phyloP scores from a whole-genome alignment of 306 rosid species.

The Canavalia gladiata region DNA sequence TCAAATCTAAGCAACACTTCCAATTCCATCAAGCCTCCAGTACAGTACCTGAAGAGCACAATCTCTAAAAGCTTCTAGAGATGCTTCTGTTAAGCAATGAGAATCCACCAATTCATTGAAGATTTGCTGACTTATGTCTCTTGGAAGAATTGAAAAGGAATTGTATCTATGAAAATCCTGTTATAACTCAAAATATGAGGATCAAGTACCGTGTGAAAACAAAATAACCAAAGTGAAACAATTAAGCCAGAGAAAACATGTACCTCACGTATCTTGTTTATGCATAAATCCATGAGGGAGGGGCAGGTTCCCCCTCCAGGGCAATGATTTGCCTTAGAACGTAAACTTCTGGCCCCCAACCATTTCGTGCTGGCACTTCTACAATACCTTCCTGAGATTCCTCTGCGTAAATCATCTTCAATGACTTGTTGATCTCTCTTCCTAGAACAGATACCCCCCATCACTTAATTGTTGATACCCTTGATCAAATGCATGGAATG shows the following conservation, averaged over 20 bases:
- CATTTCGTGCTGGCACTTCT: slow-evolving; percentile 69
- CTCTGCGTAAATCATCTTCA: slow-evolving; percentile 52
- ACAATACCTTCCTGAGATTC: slow-evolving; percentile 54
- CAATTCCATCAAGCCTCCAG: slow-evolving; percentile 38
- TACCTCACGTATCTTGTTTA: slow-evolving; percentile 72
- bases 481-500: slow-evolving; percentile 1
- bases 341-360: slow-evolving; percentile 56
- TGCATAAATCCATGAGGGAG: slow-evolving; percentile 71
- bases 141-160: slow-evolving; percentile 67
- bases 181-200: slow-evolving; percentile 17
- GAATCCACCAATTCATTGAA: slow-evolving; percentile 72
- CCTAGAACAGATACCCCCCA: slow-evolving; percentile 82
- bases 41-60: slow-evolving; percentile 74
- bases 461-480: slow-evolving; percentile 29
- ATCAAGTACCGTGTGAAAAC: slow-evolving; percentile 29
- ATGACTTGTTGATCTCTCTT: slow-evolving; percentile 68
- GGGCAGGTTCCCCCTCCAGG: slow-evolving; percentile 60
- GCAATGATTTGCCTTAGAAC: slow-evolving; percentile 47
- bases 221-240: slow-evolving; percentile 1
- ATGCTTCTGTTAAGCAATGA: slow-evolving; percentile 61
- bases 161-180: slow-evolving; percentile 63
- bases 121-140: slow-evolving; percentile 76
- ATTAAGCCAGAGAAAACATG: slow-evolving; percentile 29
- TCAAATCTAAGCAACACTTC: slow-evolving; percentile 36
- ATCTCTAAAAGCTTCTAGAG: slow-evolving; percentile 65